These are phyloP conservation scores for Zygosaccharomyces pseudobailii DNA, from an alignment of 1,139 yeast genomes.

Conservation along the genomic window DNA sequence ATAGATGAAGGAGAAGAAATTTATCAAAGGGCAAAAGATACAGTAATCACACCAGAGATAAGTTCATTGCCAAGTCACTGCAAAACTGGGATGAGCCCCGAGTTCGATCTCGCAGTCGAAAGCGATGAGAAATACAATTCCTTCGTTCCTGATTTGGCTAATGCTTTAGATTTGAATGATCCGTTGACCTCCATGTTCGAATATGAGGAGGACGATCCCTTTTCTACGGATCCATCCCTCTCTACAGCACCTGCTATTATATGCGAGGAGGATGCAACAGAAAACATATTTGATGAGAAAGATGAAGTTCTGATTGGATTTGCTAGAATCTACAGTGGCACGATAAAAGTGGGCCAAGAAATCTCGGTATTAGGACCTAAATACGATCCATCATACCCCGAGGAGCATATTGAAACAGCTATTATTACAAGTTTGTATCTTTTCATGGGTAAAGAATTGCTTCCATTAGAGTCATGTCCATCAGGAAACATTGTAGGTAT, in stretches of 20 bases:
- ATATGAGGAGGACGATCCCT: slow-evolving; percentile 33
- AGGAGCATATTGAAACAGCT: slow-evolving; percentile 50
- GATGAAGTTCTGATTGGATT: slow-evolving; percentile 76
- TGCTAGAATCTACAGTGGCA: slow-evolving; percentile 85
- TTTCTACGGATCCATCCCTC: slow-evolving; percentile 30
- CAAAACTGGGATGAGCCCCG: slow-evolving; percentile 22
- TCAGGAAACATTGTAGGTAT: slow-evolving; percentile 96
- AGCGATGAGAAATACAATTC: slow-evolving; percentile 12
- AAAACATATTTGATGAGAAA: slow-evolving; percentile 43
- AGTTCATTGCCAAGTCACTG: slow-evolving; percentile 11
- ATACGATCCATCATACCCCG: slow-evolving; percentile 67
- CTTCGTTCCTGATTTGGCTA: slow-evolving; percentile 24
- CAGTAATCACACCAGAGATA: slow-evolving; percentile 28
- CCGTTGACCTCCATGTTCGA: slow-evolving; percentile 34
- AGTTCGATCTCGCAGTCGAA: slow-evolving; percentile 24
- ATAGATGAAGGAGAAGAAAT: slow-evolving; percentile 28
- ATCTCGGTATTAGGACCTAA: slow-evolving; percentile 80
- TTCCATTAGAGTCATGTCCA: slow-evolving; percentile 73
- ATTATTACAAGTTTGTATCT: slow-evolving; percentile 65
- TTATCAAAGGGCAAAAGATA: slow-evolving; percentile 29
- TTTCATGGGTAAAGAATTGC: slow-evolving; percentile 89
- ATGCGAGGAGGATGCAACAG: slow-evolving; percentile 40
- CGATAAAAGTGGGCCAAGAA: slow-evolving; percentile 67
- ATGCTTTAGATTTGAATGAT: slow-evolving; percentile 33
- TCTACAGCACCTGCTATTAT: slow-evolving; percentile 17